Conservation (phyloP, 192 early-diverging fungal genomes). For the Entomortierella beljakovae region DNA sequence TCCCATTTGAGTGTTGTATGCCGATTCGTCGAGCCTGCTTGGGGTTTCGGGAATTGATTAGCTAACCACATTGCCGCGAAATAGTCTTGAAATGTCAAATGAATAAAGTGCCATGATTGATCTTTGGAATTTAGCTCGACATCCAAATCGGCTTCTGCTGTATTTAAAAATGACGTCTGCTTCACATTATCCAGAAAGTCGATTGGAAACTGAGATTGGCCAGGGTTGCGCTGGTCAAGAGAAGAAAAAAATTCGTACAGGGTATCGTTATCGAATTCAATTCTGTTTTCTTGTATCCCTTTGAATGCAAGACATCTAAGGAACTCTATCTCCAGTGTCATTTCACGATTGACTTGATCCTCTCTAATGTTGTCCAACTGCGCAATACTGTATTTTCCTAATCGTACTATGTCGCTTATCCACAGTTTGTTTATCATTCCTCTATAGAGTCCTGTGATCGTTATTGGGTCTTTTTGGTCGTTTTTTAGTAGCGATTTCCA, state of each 20-base stretch:
- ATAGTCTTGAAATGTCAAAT: constrained; percentile 36
- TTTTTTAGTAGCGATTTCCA: constrained; percentile 22
- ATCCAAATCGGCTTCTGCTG: constrained; percentile 20
- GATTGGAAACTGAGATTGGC: neutral
- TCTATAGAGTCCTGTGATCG: constrained; percentile 24
- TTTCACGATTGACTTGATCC: constrained; percentile 11
- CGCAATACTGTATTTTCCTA: too few relatives aligned
- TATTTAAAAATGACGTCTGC: constrained; percentile 30
- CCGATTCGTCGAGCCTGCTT: constrained; percentile 1
- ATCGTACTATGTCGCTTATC: constrained; percentile 14
- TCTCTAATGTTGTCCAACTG: neutral
- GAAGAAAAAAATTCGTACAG: neutral
- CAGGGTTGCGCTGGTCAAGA: too few relatives aligned
- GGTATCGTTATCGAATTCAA: constrained; percentile 17
- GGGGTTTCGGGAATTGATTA: too few relatives aligned
- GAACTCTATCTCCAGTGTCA: constrained; percentile 20
- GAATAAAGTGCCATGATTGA: constrained; percentile 28
- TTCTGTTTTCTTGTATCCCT: constrained; percentile 20
- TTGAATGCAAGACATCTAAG: constrained; percentile 32
- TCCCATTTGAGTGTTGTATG: constrained; percentile 4
- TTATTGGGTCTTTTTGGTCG: neutral
- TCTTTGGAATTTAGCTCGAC: constrained; percentile 7
- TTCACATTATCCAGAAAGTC: constrained; percentile 6
- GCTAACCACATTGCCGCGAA: constrained; percentile 38
- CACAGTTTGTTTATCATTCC: constrained; percentile 19